These are phyloP conservation scores for Lodderomyces elongisporus DNA, from an alignment of 1,139 yeast species.

Conservation along the genomic window DNA sequence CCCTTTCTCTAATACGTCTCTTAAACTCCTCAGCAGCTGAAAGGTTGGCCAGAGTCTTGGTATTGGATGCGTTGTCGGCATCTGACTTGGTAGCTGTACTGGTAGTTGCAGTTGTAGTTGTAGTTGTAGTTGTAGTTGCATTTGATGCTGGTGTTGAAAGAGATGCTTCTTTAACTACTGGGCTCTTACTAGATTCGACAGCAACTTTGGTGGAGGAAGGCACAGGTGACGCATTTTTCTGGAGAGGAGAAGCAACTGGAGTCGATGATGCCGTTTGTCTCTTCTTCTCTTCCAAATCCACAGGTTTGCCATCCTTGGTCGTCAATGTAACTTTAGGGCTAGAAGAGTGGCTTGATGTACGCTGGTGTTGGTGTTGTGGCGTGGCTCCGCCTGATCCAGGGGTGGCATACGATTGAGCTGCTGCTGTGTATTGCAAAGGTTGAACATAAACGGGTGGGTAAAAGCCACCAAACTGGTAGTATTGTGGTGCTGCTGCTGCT, in stretches of 20 bases:
- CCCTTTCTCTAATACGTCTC: slow-evolving; percentile 14
- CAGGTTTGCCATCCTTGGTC: slow-evolving; percentile 44
- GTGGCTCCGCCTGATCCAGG: slow-evolving; percentile 9
- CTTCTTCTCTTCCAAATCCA: slow-evolving; percentile 43
- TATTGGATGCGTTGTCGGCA: slow-evolving; percentile 5
- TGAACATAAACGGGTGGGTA: slow-evolving; percentile 2
- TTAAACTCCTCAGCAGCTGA: slow-evolving; percentile 16
- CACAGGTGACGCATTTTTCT: slow-evolving; percentile 15
- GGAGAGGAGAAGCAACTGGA: slow-evolving; percentile 17
- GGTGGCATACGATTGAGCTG: not conserved
- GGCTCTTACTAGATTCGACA: slow-evolving; percentile 3
- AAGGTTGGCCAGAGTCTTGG: slow-evolving; percentile 5
- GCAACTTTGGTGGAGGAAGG: slow-evolving; percentile 17
- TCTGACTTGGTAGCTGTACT: not conserved
- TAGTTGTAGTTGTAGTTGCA: slow-evolving; percentile 1
- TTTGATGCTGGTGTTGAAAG: slow-evolving; percentile 6
- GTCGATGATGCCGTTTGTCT: slow-evolving; percentile 20
- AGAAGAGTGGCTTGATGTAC: slow-evolving; percentile 9
- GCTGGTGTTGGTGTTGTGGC: slow-evolving; percentile 12
- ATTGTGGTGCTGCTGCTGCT: slow-evolving; percentile 1
- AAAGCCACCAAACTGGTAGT: not conserved
- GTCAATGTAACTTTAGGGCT: slow-evolving; percentile 32
- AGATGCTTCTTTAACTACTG: slow-evolving; percentile 10
- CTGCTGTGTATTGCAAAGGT: slow-evolving; percentile 3
- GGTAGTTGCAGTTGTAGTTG: not conserved